These are phyloP conservation scores for Triticum dicoccoides DNA, from an alignment of 176 grass and related monocot species.

Conservation along the genomic window DNA sequence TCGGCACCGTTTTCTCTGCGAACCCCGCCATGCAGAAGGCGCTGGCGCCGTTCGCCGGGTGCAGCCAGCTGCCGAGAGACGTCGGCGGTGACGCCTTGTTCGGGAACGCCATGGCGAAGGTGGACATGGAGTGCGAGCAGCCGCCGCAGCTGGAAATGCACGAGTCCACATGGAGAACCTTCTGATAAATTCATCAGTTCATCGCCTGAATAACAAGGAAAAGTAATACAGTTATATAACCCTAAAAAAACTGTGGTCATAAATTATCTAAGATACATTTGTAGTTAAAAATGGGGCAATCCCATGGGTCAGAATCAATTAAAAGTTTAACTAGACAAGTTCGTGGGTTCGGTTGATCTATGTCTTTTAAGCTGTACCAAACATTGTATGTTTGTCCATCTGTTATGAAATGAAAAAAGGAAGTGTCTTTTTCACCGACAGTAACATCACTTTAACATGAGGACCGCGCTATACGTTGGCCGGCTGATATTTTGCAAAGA, in stretches of 20 bases:
- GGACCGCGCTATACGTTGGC: no score
- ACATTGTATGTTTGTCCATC: background rate
- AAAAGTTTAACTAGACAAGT: background rate
- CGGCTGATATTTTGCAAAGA: no score
- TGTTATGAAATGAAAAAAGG: background rate
- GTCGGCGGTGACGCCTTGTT: slow-evolving; percentile 41
- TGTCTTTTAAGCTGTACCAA: background rate
- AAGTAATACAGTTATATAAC: background rate
- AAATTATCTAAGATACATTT: background rate
- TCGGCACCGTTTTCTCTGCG: slow-evolving; percentile 41
- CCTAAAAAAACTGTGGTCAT: background rate
- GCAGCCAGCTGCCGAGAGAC: slow-evolving; percentile 19
- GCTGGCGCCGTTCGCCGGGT: slow-evolving; percentile 24
- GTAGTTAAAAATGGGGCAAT: background rate
- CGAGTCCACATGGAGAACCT: slow-evolving; percentile 62
- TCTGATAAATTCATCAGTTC: slow-evolving; percentile 19
- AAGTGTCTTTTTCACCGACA: background rate
- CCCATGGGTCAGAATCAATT: background rate
- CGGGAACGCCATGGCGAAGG: slow-evolving; percentile 31
- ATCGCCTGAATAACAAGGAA: background rate
- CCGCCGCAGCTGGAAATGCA: slow-evolving; percentile 41
- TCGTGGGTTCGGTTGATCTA: background rate
- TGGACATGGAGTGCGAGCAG: slow-evolving; percentile 46
- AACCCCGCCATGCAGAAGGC: slow-evolving; percentile 50
- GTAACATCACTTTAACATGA: no score